Evolutionary conservation across 371 early-diverging fungal species (phyloP).

Genomic region (Funneliformis caledonium): DNA sequence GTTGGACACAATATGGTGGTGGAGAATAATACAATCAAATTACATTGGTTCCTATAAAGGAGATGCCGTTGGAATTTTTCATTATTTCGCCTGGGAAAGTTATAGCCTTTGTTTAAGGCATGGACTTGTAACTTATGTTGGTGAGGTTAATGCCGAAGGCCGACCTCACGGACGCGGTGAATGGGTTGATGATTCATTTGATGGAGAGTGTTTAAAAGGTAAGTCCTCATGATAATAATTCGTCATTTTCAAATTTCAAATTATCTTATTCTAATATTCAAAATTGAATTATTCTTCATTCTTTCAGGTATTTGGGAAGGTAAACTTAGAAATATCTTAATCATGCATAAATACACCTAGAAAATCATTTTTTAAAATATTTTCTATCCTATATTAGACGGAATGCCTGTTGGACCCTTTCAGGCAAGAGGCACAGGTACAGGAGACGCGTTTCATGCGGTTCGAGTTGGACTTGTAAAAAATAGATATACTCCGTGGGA

Average conservation of each 20-base stretch:
- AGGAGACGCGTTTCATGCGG: constrained; percentile 51
- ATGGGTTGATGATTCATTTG: constrained; percentile 52
- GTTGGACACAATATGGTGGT: constrained; percentile 46
- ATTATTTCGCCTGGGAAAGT: constrained; percentile 48
- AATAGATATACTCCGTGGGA: constrained; percentile 44
- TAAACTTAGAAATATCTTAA: not conserved
- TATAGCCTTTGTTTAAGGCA: constrained; percentile 43
- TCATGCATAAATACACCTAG: not conserved
- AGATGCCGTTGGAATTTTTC: constrained; percentile 44
- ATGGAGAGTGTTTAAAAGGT: constrained; percentile 52
- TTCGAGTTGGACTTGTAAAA: constrained; percentile 52
- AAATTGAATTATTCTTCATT: not conserved
- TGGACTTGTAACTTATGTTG: constrained; percentile 47
- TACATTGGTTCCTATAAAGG: constrained; percentile 31
- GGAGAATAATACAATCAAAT: constrained; percentile 42
- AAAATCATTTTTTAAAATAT: not conserved
- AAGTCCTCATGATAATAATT: not conserved
- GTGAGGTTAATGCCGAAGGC: constrained; percentile 48
- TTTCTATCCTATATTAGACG: constrained; percentile 37
- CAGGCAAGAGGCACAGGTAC: constrained; percentile 55
- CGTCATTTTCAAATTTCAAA: not conserved
- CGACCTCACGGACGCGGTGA: constrained; percentile 54
- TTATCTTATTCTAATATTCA: not conserved
- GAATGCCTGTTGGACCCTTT: constrained; percentile 55
- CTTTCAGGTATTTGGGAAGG: constrained; percentile 48